Evolutionary conservation across 2,329 filamentous ascomycete species (phyloP), one percentile per base, ranked within the genome.

Genomic region (Alternaria ethzedia): DNA sequence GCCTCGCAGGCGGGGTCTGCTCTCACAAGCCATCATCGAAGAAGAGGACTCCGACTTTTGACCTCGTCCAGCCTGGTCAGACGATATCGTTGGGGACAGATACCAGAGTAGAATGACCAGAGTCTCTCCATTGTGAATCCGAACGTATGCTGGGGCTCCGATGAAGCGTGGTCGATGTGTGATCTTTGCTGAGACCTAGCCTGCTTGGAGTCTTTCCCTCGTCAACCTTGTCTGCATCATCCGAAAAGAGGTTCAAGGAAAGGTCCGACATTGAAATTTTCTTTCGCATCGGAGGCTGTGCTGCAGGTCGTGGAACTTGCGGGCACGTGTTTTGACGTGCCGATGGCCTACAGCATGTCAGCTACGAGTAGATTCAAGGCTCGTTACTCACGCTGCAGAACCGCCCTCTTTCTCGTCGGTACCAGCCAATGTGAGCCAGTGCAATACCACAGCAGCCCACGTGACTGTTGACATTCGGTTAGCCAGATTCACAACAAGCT

Each of bases 21-120:
- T 91, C 46, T 84, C 86, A 26, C 88, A 91, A 74, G 91, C 88
- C 0, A 93, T 93, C 65, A 85, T 90, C 61, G 91, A 92, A 77
- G 91, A 93, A 75, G 89, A 90, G 55, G 90, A 91, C 75, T 84
- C 82, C 1, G 83, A 84, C 49, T 82, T 80, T 55, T 84, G 69
- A 80, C 12, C 12, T 12, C 3, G 2, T 1, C 36, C n/a, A 11
- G 3, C 28, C 25, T n/a, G 51, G 11, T 9, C 26, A 15, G 12
- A 15, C 30, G 21, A 28, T 25, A 6, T 9, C 9, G 20, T 23
- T 41, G 17, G 41, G 21, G 2, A 36, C 54, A 10, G 23, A 11
- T 25, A 57, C 56, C n/a, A 57, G 43, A 5, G 63, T 63, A 32
- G 59, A 55, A 51, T 50, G 59, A 13, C 57, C 55, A 49, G 56